Base-by-base conservation (phyloP, 1,284 basidiomycete genomes). In the Pterula multifida region DNA sequence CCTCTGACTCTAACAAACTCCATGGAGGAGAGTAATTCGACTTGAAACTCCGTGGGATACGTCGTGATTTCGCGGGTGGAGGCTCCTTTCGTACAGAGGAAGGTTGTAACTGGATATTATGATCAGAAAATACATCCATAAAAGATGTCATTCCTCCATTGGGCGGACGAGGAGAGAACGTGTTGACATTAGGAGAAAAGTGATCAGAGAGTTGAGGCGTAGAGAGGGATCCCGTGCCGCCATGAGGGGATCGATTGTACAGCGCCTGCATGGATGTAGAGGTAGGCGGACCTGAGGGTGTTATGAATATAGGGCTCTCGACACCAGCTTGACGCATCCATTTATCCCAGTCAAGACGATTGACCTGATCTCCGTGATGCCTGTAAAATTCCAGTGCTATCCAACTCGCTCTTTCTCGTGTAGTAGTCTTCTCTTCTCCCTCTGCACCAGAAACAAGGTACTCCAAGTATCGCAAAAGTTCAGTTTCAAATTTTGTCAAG, bases 381-480 rank as follows among this genome's bases (percentile, higher is more conserved):
- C 71, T 63, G 44, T 84, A 57, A 56, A 88, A 88, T 58, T 79
- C 75, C n/a, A 66, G 65, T 0, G 74, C 76, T 49, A 88, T 68
- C 84, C 82, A 85, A 11, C 59, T 62, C 1, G 84, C 76, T 47
- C 79, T 69, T 23, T 58, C 55, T 23, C 65, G 66, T 47, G 74
- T 71, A 22, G 57, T 60, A 17, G 67, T 68, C 52, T 67, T 70
- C 17, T 57, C 55, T 9, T 62, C 62, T 2, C 73, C 76, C 1
- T 68, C 60, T 0, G 78, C 74, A 0, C 82, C 82, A 32, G 65
- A 71, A 36, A 87, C 66, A 25, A 87, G 69, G 61, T 79, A 79
- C 2, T 71, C 69, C 55, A 76, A 79, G 54, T 81, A 80, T 22
- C 85, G 71, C 17, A 73, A 63, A 49, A 88, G 75, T 61, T 88